A percentile compares a stretch with the other conserved stretches of the same genome.
Evolutionary conservation across 2,329 filamentous ascomycete species (phyloP).

Genomic region (Ceratocystis papillata): DNA sequence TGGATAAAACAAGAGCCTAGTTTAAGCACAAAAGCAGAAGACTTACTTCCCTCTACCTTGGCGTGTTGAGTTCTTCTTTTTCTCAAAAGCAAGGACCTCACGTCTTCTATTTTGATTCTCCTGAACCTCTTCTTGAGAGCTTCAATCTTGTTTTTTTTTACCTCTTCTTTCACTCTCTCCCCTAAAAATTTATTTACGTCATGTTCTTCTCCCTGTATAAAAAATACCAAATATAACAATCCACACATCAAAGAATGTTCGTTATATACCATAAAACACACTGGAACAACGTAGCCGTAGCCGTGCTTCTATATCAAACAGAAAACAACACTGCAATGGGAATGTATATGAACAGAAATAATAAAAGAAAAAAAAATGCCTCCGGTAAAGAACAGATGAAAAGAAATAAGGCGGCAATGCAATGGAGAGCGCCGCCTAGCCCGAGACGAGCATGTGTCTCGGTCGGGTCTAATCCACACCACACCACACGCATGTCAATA

Average conservation of each 20-base stretch:
- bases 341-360: conserved; percentile 20
- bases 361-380: conserved; percentile 16
- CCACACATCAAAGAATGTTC: background rate
- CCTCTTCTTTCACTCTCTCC: background rate
- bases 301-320: background rate
- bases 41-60: background rate
- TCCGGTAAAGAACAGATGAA: background rate
- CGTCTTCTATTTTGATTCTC: background rate
- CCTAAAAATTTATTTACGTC: background rate
- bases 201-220: background rate
- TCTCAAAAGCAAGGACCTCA: background rate
- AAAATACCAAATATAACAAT: background rate
- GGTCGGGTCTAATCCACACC: background rate
- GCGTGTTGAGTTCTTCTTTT: background rate
- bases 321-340: conserved; percentile 7
- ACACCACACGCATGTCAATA: background rate
- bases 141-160: background rate
- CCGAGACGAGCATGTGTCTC: conserved; percentile 11
- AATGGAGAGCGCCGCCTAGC: too few relatives aligned
- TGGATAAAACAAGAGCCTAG: background rate
- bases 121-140: background rate
- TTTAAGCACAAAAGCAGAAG: too few relatives aligned
- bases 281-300: background rate
- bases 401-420: too few relatives aligned
- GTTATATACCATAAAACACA: background rate